Percentiles rank a stretch among this genome's conserved stretches.
phyloP scores from a whole-genome alignment of 139 green algal species.

The Coccomyxa sp. region DNA sequence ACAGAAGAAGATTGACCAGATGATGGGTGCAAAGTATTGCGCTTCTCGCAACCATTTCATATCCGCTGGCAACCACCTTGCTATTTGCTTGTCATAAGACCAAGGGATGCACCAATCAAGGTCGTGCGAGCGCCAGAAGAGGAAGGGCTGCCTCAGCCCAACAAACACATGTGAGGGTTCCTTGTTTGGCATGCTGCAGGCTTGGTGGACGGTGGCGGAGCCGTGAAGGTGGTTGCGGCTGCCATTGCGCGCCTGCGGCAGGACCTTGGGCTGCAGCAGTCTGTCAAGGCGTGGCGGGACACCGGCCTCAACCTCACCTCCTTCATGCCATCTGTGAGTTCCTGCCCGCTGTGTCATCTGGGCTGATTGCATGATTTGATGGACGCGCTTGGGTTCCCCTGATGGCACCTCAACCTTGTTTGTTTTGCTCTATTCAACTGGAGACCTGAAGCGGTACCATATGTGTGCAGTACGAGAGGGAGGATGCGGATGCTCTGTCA shows the following conservation, averaged over 20 bases:
- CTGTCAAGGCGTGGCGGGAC: background rate
- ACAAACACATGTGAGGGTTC: too few species aligned
- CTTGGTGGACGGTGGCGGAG: background rate
- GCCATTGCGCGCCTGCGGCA: background rate
- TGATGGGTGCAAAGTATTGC: too few species aligned
- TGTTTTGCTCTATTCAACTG: background rate
- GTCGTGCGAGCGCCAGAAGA: too few species aligned
- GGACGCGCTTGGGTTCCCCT: too few species aligned
- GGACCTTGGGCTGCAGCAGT: too few species aligned
- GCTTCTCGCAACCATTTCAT: too few species aligned
- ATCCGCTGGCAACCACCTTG: too few species aligned
- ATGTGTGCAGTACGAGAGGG: slow-evolving; percentile 13
- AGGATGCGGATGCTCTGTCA: background rate
- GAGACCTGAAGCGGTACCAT: too few species aligned
- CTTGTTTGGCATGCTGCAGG: background rate
- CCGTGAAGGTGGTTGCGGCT: background rate
- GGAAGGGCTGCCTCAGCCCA: too few species aligned
- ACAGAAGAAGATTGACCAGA: too few species aligned
- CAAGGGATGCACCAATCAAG: too few species aligned
- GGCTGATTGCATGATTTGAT: background rate
- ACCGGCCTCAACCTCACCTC: background rate
- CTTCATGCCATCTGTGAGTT: background rate
- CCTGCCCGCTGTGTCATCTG: background rate
- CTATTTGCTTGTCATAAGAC: too few species aligned
- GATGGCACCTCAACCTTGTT: background rate